Conservation (phyloP, 345 rosid species). For the Clausena lansium region DNA sequence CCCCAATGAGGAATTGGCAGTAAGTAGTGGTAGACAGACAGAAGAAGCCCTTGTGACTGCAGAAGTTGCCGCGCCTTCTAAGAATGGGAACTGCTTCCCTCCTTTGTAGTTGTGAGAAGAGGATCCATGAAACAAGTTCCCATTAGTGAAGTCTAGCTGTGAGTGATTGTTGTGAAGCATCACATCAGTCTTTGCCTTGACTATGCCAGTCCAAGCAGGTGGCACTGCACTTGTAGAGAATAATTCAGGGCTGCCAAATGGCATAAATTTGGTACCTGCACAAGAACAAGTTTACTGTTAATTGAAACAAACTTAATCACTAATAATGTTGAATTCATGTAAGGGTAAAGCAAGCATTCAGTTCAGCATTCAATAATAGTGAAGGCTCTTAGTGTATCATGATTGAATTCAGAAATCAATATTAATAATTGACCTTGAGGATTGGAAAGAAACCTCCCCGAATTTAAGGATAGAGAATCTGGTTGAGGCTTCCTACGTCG, state of each 20-base stretch:
- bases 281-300: background rate
- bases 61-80: slow-evolving; percentile 34
- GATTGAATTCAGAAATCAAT: background rate
- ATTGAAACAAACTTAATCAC: background rate
- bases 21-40: slow-evolving; percentile 24
- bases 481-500: slow-evolving; percentile 73
- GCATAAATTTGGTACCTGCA: slow-evolving; percentile 48
- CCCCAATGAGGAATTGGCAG: slow-evolving; percentile 22
- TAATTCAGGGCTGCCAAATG: slow-evolving; percentile 40
- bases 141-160: slow-evolving; percentile 34
- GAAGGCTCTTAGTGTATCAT: background rate
- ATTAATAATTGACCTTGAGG: slow-evolving; percentile 42
- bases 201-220: slow-evolving; percentile 44
- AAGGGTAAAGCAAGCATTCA: background rate
- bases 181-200: slow-evolving; percentile 34
- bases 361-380: background rate
- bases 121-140: slow-evolving; percentile 32
- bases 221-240: slow-evolving; percentile 27
- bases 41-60: slow-evolving; percentile 34
- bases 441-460: slow-evolving; percentile 40
- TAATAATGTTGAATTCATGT: background rate
- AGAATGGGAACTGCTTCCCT: slow-evolving; percentile 45
- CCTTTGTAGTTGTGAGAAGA: slow-evolving; percentile 29
- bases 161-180: slow-evolving; percentile 24
- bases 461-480: slow-evolving; percentile 36